Base-by-base conservation (phyloP, 2,329 filamentous ascomycete species). In the Ustulina deusta region DNA sequence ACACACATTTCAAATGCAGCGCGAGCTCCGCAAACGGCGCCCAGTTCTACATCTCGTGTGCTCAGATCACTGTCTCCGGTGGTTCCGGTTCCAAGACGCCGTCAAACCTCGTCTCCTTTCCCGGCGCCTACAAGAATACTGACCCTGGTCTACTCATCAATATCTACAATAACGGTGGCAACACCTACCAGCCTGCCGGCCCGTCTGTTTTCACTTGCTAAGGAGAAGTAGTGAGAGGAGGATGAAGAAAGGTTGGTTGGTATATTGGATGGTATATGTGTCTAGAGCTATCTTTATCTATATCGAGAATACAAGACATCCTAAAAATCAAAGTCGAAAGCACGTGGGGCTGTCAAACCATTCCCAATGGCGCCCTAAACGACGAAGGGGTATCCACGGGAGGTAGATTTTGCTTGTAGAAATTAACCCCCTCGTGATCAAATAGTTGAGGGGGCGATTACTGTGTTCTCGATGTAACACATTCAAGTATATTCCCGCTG, bases 41-140 rank as follows among this genome's bases (percentile, higher is more conserved):
- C 5, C 78, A 80, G 71, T 79, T 79, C 73, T 79, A 79, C 72
- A 72, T 79, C 68, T 74, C 75, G 17, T 79, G 78, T 58, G 78
- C 76, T 7, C 78, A 80, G 73, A 63, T 80, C 9, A 72, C 67
- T 60, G 77, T 80, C 58, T 70, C 70, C 3, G 78, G 79, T 55
- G 78, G 78, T 42, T 74, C 75, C 3, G 78, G 77, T 3, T 71
- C 61, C 29, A 72, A 70, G 56, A 69, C 65, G 29, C 74, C 74
- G 11, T 58, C 71, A 3, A 72, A 71, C 25, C 71, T 77, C 22
- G 77, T 78, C 20, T 72, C 77, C 2, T 77, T 78, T 69, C 76
- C 77, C 0, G 75, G 77, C 48, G 76, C 76, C 20, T 78, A 85
- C 73, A 82, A 81, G 74, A 75, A 71, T 0, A 79, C 73, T 9